Conservation (phyloP, 495 filamentous ascomycete species). For the Neurospora discreta region DNA sequence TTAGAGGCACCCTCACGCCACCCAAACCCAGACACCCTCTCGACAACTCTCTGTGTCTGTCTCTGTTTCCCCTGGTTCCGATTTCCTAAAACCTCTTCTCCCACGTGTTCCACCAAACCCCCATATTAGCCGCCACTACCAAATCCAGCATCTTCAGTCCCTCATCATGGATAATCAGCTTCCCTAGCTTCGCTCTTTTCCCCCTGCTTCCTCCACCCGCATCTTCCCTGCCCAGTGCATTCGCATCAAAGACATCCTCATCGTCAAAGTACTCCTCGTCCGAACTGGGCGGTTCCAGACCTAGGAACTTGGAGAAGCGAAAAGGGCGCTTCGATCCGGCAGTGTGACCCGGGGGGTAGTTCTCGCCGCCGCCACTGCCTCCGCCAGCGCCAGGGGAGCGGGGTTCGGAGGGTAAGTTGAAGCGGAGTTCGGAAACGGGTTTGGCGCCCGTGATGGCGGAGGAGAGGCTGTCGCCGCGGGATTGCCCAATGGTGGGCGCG, state of each 20-base stretch:
- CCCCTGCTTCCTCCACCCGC: conserved; percentile 74
- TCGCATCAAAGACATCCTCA: conserved; percentile 43
- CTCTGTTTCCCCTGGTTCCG: background rate
- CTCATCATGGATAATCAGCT: conserved; percentile 81
- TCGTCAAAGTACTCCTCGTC: conserved; percentile 3
- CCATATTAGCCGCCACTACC: conserved; percentile 81
- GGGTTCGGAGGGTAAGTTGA: conserved; percentile 56
- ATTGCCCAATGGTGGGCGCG: conserved; percentile 20
- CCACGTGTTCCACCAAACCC: conserved; percentile 88
- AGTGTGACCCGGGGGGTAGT: conserved; percentile 16
- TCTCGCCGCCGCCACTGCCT: background rate
- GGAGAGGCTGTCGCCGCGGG: conserved; percentile 15
- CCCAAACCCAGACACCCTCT: background rate
- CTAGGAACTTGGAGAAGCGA: conserved; percentile 26
- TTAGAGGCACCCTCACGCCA: background rate
- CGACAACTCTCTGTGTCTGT: background rate
- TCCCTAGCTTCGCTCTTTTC: conserved; percentile 83
- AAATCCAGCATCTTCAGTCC: conserved; percentile 94
- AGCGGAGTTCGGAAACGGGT: conserved; percentile 74
- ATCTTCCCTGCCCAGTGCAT: conserved; percentile 58
- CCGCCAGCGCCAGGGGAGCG: background rate
- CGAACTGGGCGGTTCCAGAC: conserved; percentile 15
- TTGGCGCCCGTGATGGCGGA: conserved; percentile 25
- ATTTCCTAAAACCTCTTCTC: conserved; percentile 36
- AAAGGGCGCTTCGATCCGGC: conserved; percentile 14